A percentile compares a stretch with the other conserved stretches of the same genome.
phyloP scores from a whole-genome alignment of 306 rosid species.

The Cicer cuneatum region DNA sequence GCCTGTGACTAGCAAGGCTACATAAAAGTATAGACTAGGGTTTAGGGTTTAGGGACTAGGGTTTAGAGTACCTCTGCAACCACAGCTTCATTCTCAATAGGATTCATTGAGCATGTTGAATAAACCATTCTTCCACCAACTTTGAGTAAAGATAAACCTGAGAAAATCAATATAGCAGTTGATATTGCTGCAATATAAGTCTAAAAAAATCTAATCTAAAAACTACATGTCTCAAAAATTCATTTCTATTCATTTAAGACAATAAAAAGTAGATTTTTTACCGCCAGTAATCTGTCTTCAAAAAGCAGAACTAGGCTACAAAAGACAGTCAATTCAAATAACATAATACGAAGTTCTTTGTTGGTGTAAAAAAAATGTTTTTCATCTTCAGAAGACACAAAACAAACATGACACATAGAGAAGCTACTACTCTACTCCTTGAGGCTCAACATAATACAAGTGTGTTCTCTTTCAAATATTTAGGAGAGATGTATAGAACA shows the following conservation, averaged over 20 bases:
- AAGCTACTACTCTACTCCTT: constrained; percentile 24
- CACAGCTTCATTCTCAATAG: constrained; percentile 97
- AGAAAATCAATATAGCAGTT: constrained; percentile 41
- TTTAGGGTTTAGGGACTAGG: too few species aligned
- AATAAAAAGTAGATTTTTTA: constrained; percentile 33
- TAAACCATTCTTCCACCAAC: constrained; percentile 97
- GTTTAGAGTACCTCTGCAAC: constrained; percentile 88
- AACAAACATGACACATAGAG: constrained; percentile 18
- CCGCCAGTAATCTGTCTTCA: not conserved
- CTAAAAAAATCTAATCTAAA: constrained; percentile 1
- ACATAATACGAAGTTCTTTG: not conserved
- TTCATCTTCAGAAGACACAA: constrained; percentile 23
- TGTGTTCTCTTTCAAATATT: constrained; percentile 3
- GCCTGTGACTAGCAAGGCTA: constrained; percentile 4
- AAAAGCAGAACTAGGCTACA: constrained; percentile 28
- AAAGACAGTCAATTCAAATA: constrained; percentile 26
- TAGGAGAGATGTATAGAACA: constrained; percentile 1
- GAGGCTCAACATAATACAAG: not conserved
- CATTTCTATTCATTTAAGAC: constrained; percentile 16
- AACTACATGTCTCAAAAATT: constrained; percentile 9
- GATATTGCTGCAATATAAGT: constrained; percentile 35
- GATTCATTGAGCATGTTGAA: constrained; percentile 99
- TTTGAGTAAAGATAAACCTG: constrained; percentile 88
- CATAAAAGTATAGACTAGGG: constrained; percentile 18
- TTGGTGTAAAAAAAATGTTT: not conserved